Percentiles rank a stretch among this genome's conserved stretches.
Conservation (phyloP, 148 eudicot genomes). For the Rhododendron simsii region DNA sequence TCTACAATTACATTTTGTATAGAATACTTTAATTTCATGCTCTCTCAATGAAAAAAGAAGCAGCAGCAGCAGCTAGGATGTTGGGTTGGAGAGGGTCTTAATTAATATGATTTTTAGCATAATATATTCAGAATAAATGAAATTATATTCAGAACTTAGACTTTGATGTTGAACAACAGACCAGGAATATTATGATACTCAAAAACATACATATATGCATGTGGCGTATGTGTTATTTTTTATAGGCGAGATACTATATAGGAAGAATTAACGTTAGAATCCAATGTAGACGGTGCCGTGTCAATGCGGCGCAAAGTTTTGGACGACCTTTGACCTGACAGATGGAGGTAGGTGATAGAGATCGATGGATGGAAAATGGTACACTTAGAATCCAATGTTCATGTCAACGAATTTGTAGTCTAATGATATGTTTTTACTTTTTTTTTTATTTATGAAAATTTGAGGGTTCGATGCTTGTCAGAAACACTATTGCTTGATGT, state of each 20-base stretch:
- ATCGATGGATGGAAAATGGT: background rate
- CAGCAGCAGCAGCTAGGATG: background rate
- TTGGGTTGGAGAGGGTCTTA: background rate
- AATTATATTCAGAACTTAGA: background rate
- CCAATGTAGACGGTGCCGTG: background rate
- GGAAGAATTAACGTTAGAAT: background rate
- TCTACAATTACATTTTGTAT: background rate
- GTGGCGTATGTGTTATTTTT: background rate
- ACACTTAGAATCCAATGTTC: no score
- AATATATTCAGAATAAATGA: background rate
- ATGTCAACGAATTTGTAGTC: no score
- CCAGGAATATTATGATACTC: background rate
- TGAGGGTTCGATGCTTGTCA: fast-evolving
- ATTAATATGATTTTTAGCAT: background rate
- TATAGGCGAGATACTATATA: background rate
- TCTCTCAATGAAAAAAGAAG: background rate
- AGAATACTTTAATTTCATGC: background rate
- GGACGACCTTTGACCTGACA: background rate
- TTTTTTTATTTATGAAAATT: no score
- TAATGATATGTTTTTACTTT: fast-evolving
- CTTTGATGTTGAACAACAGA: background rate
- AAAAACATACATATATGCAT: background rate
- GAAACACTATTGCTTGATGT: no score
- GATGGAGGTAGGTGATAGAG: background rate
- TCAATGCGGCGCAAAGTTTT: background rate